Percentiles rank a stretch among this genome's conserved stretches.
Evolutionary conservation across 2,329 filamentous ascomycete species (phyloP).

Genomic region (Cryphonectria parasitica): DNA sequence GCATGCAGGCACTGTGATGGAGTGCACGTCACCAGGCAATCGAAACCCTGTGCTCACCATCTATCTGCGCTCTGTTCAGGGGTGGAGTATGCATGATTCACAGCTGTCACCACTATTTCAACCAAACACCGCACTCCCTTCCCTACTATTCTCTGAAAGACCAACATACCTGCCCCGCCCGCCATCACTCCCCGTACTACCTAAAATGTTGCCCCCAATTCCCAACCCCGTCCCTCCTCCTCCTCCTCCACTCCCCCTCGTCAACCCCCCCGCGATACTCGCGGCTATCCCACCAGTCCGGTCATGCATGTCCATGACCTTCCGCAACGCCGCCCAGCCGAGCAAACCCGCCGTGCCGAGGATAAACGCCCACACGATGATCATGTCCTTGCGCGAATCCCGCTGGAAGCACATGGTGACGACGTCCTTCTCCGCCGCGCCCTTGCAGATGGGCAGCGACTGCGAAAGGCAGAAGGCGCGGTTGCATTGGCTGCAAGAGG

Average conservation of each 20-base stretch:
- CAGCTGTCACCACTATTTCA: neutral
- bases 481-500: conserved; percentile 64
- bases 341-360: conserved; percentile 61
- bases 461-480: conserved; percentile 66
- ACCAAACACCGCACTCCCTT: conserved; percentile 17
- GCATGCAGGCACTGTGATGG: neutral
- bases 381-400: conserved; percentile 68
- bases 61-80: too few relatives aligned
- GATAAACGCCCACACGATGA: conserved; percentile 69
- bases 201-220: conserved; percentile 4
- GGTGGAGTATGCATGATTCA: neutral
- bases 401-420: conserved; percentile 68
- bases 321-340: conserved; percentile 61
- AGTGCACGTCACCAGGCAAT: neutral
- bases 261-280: conserved; percentile 16
- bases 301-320: conserved; percentile 48
- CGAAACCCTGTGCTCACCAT: neutral
- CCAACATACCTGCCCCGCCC: conserved; percentile 37
- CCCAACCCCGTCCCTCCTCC: conserved; percentile 3
- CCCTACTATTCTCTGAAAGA: conserved; percentile 30
- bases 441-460: conserved; percentile 65
- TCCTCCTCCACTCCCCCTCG: conserved; percentile 16
- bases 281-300: conserved; percentile 31
- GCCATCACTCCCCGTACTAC: conserved; percentile 10
- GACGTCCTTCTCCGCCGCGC: conserved; percentile 64